Conservation (phyloP, 768 basidiomycete genomes). For the Tephrocybe sp. region DNA sequence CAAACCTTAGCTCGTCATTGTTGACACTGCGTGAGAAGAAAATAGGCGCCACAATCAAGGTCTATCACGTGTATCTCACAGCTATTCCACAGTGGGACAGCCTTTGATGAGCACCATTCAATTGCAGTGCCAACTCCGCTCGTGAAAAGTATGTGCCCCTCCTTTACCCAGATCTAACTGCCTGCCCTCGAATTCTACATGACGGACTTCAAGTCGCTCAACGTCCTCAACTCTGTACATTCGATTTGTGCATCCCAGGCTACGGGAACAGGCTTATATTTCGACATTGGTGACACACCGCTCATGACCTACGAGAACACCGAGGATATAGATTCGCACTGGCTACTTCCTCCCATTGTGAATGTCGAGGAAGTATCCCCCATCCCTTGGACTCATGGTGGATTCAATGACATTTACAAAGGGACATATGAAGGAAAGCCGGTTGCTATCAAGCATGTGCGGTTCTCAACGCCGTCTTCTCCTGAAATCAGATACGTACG, state of each 20-base stretch:
- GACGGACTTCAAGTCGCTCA: no score
- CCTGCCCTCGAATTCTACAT: no score
- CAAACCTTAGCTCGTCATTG: background rate
- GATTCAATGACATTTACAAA: background rate
- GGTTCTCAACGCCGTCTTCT: background rate
- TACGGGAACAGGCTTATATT: no score
- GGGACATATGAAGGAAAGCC: background rate
- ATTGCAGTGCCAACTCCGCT: background rate
- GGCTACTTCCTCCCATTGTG: background rate
- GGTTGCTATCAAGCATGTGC: background rate
- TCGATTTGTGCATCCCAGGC: no score
- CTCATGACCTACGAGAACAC: no score
- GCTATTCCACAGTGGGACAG: background rate
- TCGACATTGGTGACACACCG: no score
- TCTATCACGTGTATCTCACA: background rate
- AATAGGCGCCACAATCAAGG: conserved; percentile 1
- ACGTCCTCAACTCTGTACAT: no score
- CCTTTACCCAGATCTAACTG: background rate
- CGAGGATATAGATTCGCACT: no score
- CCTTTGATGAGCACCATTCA: background rate
- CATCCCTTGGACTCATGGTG: background rate
- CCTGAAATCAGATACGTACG: no score
- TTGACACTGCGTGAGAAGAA: background rate
- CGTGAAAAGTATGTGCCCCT: background rate
- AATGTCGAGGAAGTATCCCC: background rate